Evolutionary conservation across 2,329 filamentous ascomycete species (phyloP).

Genomic region (Juglanconis juglandina): DNA sequence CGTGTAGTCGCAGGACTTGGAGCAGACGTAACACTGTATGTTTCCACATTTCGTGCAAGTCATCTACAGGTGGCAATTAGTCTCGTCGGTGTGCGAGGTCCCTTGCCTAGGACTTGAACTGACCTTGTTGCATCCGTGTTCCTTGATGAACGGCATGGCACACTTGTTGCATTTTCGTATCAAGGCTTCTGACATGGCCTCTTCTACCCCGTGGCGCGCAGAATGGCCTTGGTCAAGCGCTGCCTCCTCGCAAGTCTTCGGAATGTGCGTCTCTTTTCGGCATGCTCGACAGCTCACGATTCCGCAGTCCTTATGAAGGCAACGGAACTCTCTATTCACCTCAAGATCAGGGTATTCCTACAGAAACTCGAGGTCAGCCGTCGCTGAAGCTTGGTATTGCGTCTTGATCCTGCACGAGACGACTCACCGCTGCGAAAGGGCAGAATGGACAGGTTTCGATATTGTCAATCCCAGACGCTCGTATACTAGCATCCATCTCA

Average conservation of each 20-base stretch:
- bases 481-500: constrained; percentile 67
- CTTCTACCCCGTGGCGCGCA: constrained; percentile 68
- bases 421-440: constrained; percentile 61
- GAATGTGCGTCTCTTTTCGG: constrained; percentile 65
- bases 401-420: not conserved
- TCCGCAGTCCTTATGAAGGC: constrained; percentile 62
- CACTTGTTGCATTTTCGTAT: constrained; percentile 72
- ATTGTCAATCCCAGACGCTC: constrained; percentile 66
- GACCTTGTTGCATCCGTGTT: constrained; percentile 51
- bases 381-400: not conserved
- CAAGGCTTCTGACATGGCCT: constrained; percentile 78
- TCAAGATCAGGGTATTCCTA: constrained; percentile 63
- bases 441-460: constrained; percentile 79
- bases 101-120: not conserved
- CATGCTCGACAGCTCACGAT: constrained; percentile 67
- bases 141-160: constrained; percentile 70
- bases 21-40: constrained; percentile 69
- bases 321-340: constrained; percentile 69
- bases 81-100: not conserved
- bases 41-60: constrained; percentile 60
- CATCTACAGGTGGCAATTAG: constrained; percentile 70
- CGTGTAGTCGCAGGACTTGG: constrained; percentile 60
- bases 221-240: constrained; percentile 57
- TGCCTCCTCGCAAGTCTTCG: constrained; percentile 67
- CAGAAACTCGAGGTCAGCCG: not conserved